Evolutionary conservation across 2,329 filamentous ascomycete species (phyloP), one percentile per base, ranked within the genome.

Genomic region (Pseudocercospora crystallina): DNA sequence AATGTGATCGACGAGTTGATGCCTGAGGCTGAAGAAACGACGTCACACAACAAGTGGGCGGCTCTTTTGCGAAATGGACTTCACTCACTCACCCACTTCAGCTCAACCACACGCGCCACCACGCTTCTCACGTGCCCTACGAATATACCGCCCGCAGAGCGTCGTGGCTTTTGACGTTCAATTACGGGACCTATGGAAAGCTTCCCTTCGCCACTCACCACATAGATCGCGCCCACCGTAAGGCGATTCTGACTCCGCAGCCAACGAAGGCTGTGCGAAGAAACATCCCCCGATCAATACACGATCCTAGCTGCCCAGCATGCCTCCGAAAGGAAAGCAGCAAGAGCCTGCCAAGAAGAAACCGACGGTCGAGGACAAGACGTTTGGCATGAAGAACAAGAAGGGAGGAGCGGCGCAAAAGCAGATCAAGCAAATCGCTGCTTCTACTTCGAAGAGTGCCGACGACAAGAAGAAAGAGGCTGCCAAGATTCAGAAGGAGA

Each of bases 371-470:
- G 64, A 62, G 8, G 94, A 99, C 79, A 94, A 92, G 77, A 96
- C 94, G 42, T 99, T 99, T 80, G 94, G 94, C 65, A 97, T 99
- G 94, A 99, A 99, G 77, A 99, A 99, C 70, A 99, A 99, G 79
- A 99, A 96, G 80, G 94, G 94, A 62, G 87, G 84, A 50, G 85
- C 83, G 45, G 92, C 90, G 48, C 89, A 97, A 75, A 95, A 85
- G 73, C 84, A 91, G 62, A 97, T 99, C 69, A 86, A 88, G 52
- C 88, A 90, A 65, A 82, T 99, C 70, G 76, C 85, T 61, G 81
- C 85, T 40, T 86, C 90, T 64, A 81, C 85, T 45, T 84, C 86
- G 61, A 80, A 81, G 49, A 86, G 80, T n/a, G 83, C 89, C 15
- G 92, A 96, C 51, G 86, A 94, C 71, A 97, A 96, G 79, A 81